phyloP scores from a whole-genome alignment of 2,329 filamentous ascomycete genomes.

The Coniella vitis region DNA sequence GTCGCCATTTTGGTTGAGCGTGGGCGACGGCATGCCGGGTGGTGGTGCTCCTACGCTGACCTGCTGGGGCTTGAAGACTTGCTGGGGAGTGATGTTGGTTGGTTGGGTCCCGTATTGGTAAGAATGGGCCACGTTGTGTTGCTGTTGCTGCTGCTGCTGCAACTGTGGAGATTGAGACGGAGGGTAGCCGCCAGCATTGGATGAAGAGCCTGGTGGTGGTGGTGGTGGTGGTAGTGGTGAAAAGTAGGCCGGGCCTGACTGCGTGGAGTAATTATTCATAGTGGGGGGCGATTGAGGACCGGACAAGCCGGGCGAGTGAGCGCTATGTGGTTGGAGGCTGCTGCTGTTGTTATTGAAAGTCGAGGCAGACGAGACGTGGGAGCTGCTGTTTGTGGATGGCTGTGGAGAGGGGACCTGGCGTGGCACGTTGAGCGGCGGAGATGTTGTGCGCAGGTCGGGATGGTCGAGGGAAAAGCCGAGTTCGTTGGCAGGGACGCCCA shows the following conservation, averaged over 20 bases:
- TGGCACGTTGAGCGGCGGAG: slow-evolving; percentile 3
- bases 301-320: neutral
- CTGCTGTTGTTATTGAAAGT: neutral
- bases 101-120: no score
- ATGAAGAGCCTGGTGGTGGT: neutral
- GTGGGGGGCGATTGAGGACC: neutral
- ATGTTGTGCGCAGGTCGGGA: slow-evolving; percentile 4
- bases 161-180: no score
- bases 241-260: no score
- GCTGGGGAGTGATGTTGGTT: no score
- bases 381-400: slow-evolving; percentile 16
- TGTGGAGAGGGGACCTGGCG: slow-evolving; percentile 12
- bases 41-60: slow-evolving; percentile 16
- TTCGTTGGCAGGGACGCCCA: slow-evolving; percentile 36
- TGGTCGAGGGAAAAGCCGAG: slow-evolving; percentile 26
- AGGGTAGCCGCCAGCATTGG: neutral
- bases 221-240: no score
- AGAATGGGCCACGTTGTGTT: no score
- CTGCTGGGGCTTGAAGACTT: neutral
- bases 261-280: neutral
- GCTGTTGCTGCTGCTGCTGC: no score
- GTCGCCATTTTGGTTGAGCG: slow-evolving; percentile 23
- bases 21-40: slow-evolving; percentile 20
- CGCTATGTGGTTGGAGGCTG: slow-evolving; percentile 6
- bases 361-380: neutral